Evolutionary conservation across 495 filamentous ascomycete species (phyloP), one percentile per base, ranked within the genome.

Genomic region (Penicillium riverlandense): DNA sequence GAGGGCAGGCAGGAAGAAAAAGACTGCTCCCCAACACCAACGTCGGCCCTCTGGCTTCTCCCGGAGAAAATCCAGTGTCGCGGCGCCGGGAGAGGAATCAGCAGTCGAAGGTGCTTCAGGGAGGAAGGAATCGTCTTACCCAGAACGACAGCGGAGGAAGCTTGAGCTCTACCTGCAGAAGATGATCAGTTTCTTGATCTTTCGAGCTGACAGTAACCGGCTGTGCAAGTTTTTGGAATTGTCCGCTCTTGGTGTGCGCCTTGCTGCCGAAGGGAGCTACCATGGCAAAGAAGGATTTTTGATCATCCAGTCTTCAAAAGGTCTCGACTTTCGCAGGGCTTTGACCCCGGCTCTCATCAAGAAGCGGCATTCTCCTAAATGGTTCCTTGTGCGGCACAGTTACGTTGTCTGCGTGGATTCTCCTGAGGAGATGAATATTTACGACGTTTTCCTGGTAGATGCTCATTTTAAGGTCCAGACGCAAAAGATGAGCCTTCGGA

Each of bases 331-430:
- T 62, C 76, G 89, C 37, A 83, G 83, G 48, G 82, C 88, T 31
- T 75, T 90, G 57, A 88, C 76, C 7, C 88, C 90, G 0, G 69
- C 73, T 16, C 75, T 85, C 45, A 69, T 96, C 49, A 85, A 85
- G 52, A 79, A 81, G 35, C 78, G 89, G 12, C 91, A 96, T 65
- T 80, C 75, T 43, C 88, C 90, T 7, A 95, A 95, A 61, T 99
- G 92, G 92, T 99, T 99, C 61, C 71, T 95, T 30, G 91, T 99
- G n/a, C 74, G 92, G 38, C 90, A 97, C 60, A 95, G 88, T 62
- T 99, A 97, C 53, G 83, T 99, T 43, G 91, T 95, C 44, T 97
- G 94, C 50, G 90, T 97, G 34, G 90, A 99, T 59, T 96, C 90
- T 1, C 92, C 92, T 9, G 91, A 97, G 54, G 91, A 90, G 52